Base-by-base conservation (phyloP, 208 protist species). In the Trypanosoma boissoni region DNA sequence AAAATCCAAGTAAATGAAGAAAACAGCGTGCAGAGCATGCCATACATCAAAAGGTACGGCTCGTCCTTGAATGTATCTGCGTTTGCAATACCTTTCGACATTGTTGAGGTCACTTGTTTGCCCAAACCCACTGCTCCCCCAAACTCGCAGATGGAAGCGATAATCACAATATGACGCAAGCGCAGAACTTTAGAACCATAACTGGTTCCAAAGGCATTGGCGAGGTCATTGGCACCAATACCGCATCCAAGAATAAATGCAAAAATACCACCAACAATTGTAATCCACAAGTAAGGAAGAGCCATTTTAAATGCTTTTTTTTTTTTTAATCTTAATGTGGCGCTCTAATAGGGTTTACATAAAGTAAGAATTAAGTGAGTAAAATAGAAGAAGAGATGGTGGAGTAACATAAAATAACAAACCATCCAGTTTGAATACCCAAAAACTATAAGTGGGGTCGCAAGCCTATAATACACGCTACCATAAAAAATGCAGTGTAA, bases 211-310 rank as follows among this genome's bases (percentile, higher is more conserved):
- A 97, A 95, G 53, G 89, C 82, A 62, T 97, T 97, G 57, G 77
- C 86, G 20, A 97, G 74, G 66, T 97, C 92, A 46, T 97, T 97
- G 69, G 90, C 90, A 14, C 89, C 92, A 3, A 94, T 81, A 44
- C 86, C 86, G n/a, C 74, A 72, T 20, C 80, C 84, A 4, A 71
- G 83, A 39, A 92, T 57, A 63, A 96, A 92, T 1, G 83, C 66
- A 7, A 92, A 58, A 24, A 96, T 83, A 52, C 72, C 72, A 37
- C 81, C 80, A n/a, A 90, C 66, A 20, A 91, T 48, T 16, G 76
- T 64, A 42, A 95, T 91, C 85, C 88, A 95, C 21, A 90, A 37
- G 51, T 75, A 91, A 0, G 83, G 80, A 48, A 70, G 16, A 3
- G 41, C 29, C 78, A 86, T 85, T 28, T 41, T 57, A 6, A 32